These are phyloP conservation scores for Talaromyces sp. DNA, from an alignment of 2,329 filamentous ascomycete species.

Conservation along the genomic window DNA sequence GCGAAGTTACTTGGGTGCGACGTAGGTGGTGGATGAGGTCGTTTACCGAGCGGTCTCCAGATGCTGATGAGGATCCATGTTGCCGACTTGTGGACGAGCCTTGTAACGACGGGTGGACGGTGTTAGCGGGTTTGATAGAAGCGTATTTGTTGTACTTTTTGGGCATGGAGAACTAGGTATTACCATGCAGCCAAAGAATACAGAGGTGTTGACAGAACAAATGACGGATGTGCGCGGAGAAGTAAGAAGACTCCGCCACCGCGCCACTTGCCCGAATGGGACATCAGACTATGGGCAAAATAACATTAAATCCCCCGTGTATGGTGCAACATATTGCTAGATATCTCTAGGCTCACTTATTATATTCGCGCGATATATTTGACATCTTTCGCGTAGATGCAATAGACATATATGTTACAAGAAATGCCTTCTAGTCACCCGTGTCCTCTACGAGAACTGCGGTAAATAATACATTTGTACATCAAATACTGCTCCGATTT, in stretches of 20 bases:
- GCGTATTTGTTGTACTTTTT: conserved; percentile 40
- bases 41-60: conserved; percentile 37
- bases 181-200: not conserved
- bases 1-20: conserved; percentile 29
- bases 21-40: conserved; percentile 44
- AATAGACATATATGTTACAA: not conserved
- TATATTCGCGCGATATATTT: not conserved
- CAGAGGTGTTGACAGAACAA: not conserved
- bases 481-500: not conserved
- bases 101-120: conserved; percentile 34
- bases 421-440: not conserved
- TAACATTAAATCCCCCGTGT: not conserved
- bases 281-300: not conserved
- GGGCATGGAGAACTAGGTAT: conserved; percentile 33
- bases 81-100: conserved; percentile 23
- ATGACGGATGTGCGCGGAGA: not conserved
- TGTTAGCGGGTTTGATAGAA: conserved; percentile 35
- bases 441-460: not conserved
- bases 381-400: not conserved
- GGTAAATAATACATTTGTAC: not conserved
- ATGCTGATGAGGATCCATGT: conserved; percentile 20
- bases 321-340: too few relatives aligned
- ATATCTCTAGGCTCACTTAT: not conserved
- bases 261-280: conserved; percentile 2
- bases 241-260: not conserved